phyloP scores from a whole-genome alignment of 2,329 filamentous ascomycete genomes.

The Paraphoma chrysanthemicola region DNA sequence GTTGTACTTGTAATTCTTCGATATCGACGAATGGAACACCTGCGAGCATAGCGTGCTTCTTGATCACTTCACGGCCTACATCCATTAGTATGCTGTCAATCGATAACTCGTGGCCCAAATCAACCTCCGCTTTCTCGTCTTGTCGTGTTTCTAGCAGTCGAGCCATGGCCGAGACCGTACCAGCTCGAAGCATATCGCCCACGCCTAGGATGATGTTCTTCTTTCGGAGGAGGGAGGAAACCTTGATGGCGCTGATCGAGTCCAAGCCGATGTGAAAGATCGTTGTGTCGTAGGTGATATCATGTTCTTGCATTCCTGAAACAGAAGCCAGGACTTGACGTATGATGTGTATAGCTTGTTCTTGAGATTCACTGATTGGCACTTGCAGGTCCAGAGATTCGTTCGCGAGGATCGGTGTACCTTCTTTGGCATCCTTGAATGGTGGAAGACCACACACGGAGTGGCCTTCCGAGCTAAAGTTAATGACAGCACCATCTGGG shows the following conservation, averaged over 20 bases:
- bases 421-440: slow-evolving; percentile 26
- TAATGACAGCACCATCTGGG: slow-evolving; percentile 60
- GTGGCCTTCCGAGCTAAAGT: slow-evolving; percentile 59
- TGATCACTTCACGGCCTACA: slow-evolving; percentile 50
- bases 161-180: slow-evolving; percentile 71
- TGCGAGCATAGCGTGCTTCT: slow-evolving; percentile 37
- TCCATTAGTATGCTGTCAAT: slow-evolving; percentile 37
- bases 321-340: slow-evolving; percentile 60
- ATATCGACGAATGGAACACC: slow-evolving; percentile 44
- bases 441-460: slow-evolving; percentile 70
- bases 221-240: slow-evolving; percentile 73
- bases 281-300: slow-evolving; percentile 67
- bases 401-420: no score
- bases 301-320: slow-evolving; percentile 64
- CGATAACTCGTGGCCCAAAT: not conserved
- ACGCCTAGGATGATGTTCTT: slow-evolving; percentile 69
- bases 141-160: slow-evolving; percentile 32
- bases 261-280: slow-evolving; percentile 89
- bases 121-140: not conserved
- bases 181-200: slow-evolving; percentile 72
- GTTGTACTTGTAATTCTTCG: slow-evolving; percentile 66
- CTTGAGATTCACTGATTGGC: slow-evolving; percentile 24
- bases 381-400: no score
- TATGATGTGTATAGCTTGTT: slow-evolving; percentile 49
- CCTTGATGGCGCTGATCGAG: slow-evolving; percentile 90